phyloP scores from a whole-genome alignment of 140 eudicot genomes.

The Bidens hawaiensis region DNA sequence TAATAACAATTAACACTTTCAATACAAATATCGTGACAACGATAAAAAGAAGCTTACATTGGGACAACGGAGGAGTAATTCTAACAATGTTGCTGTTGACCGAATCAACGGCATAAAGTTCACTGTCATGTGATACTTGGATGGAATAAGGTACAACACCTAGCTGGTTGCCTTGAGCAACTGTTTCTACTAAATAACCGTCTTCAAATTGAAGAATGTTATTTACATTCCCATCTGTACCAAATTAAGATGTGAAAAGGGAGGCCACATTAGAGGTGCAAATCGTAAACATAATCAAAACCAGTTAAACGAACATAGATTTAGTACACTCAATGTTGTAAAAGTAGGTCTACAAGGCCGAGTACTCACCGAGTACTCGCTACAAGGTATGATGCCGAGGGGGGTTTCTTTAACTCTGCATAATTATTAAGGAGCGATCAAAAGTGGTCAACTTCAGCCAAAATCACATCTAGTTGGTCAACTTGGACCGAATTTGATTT shows the following conservation, averaged over 20 bases:
- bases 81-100: constrained; percentile 75
- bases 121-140: constrained; percentile 81
- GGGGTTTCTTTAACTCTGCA: no score
- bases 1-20: not conserved
- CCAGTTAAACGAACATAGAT: no score
- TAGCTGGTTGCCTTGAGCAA: constrained; percentile 76
- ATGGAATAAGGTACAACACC: constrained; percentile 77
- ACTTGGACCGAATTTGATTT: no score
- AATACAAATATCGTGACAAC: not conserved
- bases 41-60: constrained; percentile 40
- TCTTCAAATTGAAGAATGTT: constrained; percentile 63
- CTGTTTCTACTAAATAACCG: constrained; percentile 85
- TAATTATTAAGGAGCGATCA: no score
- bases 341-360: no score
- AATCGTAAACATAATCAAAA: not conserved
- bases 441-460: no score
- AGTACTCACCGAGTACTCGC: no score
- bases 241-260: not conserved
- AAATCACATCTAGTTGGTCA: no score
- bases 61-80: constrained; percentile 86
- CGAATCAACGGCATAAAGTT: constrained; percentile 85
- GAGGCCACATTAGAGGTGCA: not conserved
- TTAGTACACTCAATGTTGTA: no score
- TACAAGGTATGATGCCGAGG: no score
- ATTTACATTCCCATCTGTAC: constrained; percentile 64